A percentile compares a stretch with the other conserved stretches of the same genome.
Evolutionary conservation across 192 early-diverging fungal genomes (phyloP).

Genomic region (Mortierella claussenii): DNA sequence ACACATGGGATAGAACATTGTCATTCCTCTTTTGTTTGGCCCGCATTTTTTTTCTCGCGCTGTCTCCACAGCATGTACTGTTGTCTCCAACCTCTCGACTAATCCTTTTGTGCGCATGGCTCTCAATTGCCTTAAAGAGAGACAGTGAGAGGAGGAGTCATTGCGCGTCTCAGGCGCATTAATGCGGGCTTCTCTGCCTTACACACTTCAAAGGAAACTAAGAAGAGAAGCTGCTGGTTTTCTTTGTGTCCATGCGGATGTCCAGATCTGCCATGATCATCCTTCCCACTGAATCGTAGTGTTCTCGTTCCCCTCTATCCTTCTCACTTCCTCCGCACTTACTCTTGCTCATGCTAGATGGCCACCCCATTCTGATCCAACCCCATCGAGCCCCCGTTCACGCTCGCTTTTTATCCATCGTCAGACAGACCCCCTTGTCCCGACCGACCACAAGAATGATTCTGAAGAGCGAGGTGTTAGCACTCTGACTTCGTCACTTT

Average conservation of each 20-base stretch:
- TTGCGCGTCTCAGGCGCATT: no score
- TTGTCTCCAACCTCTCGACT: not conserved
- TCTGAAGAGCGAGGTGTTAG: no score
- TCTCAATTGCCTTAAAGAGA: not conserved
- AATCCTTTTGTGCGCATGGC: not conserved
- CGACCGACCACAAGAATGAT: no score
- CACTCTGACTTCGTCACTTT: not conserved
- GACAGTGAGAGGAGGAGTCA: no score
- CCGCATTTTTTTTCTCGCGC: not conserved
- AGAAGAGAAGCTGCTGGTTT: no score
- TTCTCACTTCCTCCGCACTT: not conserved
- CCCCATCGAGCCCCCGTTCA: not conserved
- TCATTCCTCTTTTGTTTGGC: constrained; percentile 16
- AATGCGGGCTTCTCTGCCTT: not conserved
- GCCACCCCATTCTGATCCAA: not conserved
- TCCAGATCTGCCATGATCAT: not conserved
- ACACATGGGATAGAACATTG: constrained; percentile 20
- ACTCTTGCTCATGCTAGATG: not conserved
- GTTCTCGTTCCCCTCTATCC: not conserved
- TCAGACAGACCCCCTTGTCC: not conserved
- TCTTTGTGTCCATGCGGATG: no score
- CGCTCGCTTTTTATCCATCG: not conserved
- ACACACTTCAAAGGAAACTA: not conserved
- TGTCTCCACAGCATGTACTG: not conserved
- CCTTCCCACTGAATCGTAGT: not conserved